Evolutionary conservation across 2,329 filamentous ascomycete species (phyloP).

Genomic region (Trichoderma pleuroti): DNA sequence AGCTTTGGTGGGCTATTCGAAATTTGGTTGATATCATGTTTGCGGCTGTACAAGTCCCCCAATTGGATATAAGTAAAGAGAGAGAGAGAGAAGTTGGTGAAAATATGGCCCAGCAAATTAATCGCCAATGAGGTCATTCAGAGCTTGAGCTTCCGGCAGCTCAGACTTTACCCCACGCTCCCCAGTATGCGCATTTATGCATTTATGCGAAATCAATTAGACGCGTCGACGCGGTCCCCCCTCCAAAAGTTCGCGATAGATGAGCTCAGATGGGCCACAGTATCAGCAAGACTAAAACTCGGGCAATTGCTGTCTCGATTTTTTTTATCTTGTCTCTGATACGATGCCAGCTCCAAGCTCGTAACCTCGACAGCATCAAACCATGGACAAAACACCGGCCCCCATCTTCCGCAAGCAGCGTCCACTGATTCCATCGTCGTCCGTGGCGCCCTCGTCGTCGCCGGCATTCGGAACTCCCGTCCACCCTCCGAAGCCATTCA

Average conservation of each 20-base stretch:
- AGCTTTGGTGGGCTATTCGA: constrained; percentile 26
- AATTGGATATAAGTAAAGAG: neutral
- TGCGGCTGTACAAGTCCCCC: neutral
- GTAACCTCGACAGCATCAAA: neutral
- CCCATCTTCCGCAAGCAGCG: constrained; percentile 37
- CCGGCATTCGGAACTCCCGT: constrained; percentile 85
- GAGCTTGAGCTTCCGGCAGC: constrained; percentile 14
- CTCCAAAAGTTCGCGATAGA: constrained; percentile 11
- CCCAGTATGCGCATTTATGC: constrained; percentile 25
- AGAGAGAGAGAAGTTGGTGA: neutral
- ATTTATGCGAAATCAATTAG: constrained; percentile 35
- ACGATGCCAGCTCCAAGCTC: neutral
- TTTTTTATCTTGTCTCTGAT: neutral
- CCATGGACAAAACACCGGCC: constrained; percentile 38
- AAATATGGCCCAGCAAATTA: neutral
- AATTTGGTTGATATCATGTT: constrained; percentile 29
- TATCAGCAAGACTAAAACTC: neutral
- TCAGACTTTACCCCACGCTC: constrained; percentile 16
- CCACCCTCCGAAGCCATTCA: constrained; percentile 69
- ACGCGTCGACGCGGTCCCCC: constrained; percentile 38
- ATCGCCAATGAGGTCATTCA: constrained; percentile 32
- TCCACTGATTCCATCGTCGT: constrained; percentile 39
- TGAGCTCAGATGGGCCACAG: neutral
- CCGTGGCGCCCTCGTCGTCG: constrained; percentile 79
- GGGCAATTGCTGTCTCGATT: neutral